A percentile compares a stretch with the other conserved stretches of the same genome.
These are phyloP conservation scores for Linnemannia schmuckeri DNA, from an alignment of 192 early-diverging fungal genomes.

Conservation along the genomic window DNA sequence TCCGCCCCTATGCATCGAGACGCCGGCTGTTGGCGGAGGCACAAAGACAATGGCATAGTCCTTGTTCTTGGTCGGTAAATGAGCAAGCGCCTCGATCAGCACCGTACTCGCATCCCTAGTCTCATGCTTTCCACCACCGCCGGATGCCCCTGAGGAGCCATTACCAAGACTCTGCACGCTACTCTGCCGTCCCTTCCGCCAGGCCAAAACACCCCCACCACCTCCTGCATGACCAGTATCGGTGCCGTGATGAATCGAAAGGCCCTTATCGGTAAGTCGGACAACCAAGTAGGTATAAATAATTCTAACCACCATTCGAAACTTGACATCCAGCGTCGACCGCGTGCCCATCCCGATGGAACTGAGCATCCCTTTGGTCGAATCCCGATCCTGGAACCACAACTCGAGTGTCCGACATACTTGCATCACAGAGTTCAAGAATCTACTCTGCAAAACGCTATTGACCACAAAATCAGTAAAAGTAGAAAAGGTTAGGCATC, in stretches of 20 bases:
- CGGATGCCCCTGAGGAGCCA: not conserved
- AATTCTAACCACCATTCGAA: conserved; percentile 41
- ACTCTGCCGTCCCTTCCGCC: conserved; percentile 28
- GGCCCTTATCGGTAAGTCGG: conserved; percentile 35
- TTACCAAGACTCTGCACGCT: not conserved
- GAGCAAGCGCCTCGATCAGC: conserved; percentile 35
- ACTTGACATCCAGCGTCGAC: conserved; percentile 37
- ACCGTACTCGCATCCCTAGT: conserved; percentile 19
- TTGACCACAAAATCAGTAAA: not conserved
- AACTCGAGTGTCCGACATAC: conserved; percentile 36
- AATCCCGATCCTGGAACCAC: conserved; percentile 48
- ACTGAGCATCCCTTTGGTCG: conserved; percentile 37
- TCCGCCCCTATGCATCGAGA: not conserved
- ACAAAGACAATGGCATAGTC: conserved; percentile 44
- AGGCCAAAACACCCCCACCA: conserved; percentile 27
- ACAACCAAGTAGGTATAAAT: conserved; percentile 48
- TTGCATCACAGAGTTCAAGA: conserved; percentile 41
- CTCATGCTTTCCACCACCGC: not conserved
- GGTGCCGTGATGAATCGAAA: conserved; percentile 35
- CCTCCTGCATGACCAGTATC: not conserved
- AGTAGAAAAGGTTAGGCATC: not conserved
- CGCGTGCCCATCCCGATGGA: conserved; percentile 47
- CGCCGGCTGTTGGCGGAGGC: not conserved
- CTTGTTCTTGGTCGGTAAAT: conserved; percentile 43
- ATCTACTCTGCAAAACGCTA: conserved; percentile 47